Percentiles rank a stretch among this genome's conserved stretches.
These are phyloP conservation scores for Trypanosomatidae sp. DNA, from an alignment of 208 protist genomes.

Conservation along the genomic window DNA sequence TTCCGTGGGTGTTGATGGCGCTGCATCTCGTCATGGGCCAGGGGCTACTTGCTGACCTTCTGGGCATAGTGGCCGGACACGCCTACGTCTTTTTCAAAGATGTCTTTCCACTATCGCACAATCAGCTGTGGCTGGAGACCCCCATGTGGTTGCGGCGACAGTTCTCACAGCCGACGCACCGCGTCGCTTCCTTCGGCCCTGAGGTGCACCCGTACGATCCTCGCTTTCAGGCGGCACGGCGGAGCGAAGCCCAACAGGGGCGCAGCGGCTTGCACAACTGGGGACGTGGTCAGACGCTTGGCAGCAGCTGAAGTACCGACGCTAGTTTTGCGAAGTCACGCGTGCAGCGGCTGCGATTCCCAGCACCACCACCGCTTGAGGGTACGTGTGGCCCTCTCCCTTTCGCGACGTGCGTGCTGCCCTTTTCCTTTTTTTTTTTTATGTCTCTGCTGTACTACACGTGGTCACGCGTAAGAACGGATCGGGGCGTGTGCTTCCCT, in stretches of 20 bases:
- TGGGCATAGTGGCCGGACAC: conserved; percentile 76
- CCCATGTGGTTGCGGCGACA: conserved; percentile 51
- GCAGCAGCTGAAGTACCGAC: conserved; percentile 19
- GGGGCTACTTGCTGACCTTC: conserved; percentile 53
- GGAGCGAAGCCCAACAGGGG: conserved; percentile 7
- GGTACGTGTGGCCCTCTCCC: background rate
- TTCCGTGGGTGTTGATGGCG: conserved; percentile 81
- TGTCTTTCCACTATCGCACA: conserved; percentile 65
- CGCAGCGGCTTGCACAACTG: conserved; percentile 29
- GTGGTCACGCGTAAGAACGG: background rate
- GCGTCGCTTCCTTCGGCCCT: conserved; percentile 15
- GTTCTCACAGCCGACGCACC: conserved; percentile 24
- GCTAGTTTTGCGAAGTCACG: background rate
- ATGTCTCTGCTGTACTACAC: background rate
- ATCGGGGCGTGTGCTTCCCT: background rate
- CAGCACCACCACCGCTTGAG: background rate
- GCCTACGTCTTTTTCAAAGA: conserved; percentile 80
- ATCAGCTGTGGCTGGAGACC: conserved; percentile 49
- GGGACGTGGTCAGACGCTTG: conserved; percentile 28
- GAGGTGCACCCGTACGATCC: conserved; percentile 38
- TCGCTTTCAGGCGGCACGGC: conserved; percentile 24
- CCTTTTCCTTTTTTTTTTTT: background rate
- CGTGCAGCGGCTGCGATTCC: background rate
- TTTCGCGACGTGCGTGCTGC: background rate
- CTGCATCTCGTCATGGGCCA: conserved; percentile 74